These are phyloP conservation scores for Pistacia vera DNA, from an alignment of 345 rosid genomes.

Conservation along the genomic window DNA sequence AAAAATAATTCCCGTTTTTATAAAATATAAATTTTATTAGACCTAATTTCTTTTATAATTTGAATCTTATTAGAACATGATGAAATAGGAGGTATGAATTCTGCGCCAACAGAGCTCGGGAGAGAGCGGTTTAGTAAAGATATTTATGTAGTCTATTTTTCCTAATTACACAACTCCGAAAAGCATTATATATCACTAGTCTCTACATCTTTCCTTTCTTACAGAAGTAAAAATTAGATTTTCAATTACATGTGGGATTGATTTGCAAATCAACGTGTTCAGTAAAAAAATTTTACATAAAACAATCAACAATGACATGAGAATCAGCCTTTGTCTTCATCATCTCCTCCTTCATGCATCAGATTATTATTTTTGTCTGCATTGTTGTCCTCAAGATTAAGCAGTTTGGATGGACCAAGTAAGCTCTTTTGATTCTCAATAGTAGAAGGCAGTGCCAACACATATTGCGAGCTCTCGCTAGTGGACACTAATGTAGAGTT, in stretches of 20 bases:
- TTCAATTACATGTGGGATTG: background rate
- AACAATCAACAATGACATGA: background rate
- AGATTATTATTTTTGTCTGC: constrained; percentile 35
- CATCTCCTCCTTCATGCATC: constrained; percentile 25
- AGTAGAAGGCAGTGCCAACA: constrained; percentile 27
- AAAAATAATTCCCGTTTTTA: no score
- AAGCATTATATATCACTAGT: background rate
- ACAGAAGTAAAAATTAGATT: background rate
- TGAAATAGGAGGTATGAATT: no score
- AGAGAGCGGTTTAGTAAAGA: no score
- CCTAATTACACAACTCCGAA: background rate
- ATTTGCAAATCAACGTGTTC: background rate
- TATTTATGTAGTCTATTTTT: no score
- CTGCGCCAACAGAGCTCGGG: no score
- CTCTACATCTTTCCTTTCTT: background rate
- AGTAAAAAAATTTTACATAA: no score
- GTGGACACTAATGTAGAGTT: constrained; percentile 22
- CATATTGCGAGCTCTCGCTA: constrained; percentile 31
- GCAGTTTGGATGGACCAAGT: constrained; percentile 31
- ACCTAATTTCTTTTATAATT: no score
- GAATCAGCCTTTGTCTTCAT: constrained; percentile 25
- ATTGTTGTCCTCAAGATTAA: constrained; percentile 32
- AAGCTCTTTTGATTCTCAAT: constrained; percentile 35
- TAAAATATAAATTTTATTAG: no score
- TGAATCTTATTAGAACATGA: no score